Conservation (phyloP, 495 filamentous ascomycete genomes). For the Neurospora africana region DNA sequence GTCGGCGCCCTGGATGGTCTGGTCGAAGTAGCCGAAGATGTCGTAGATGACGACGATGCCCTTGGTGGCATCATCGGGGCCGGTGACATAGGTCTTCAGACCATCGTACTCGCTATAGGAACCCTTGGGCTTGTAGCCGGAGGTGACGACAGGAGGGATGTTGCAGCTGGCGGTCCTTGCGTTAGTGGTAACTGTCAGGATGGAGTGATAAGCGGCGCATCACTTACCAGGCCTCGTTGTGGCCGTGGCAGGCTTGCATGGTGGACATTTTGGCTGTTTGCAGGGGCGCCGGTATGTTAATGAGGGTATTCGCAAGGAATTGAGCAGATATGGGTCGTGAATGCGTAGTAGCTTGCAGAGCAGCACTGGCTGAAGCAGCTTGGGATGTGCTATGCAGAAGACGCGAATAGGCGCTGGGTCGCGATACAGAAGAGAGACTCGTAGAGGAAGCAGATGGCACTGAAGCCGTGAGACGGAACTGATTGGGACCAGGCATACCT, state of each 20-base stretch:
- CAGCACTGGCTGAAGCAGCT: neutral
- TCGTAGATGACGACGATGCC: slow-evolving; percentile 57
- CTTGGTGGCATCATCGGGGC: slow-evolving; percentile 44
- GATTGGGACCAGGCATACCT: slow-evolving; percentile 12
- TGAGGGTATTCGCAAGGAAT: neutral
- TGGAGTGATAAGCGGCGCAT: neutral
- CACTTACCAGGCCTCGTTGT: slow-evolving; percentile 41
- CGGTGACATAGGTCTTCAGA: slow-evolving; percentile 63
- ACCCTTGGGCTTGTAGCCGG: slow-evolving; percentile 57
- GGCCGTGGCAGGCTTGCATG: slow-evolving; percentile 40
- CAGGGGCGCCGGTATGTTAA: neutral
- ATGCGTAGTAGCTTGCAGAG: neutral
- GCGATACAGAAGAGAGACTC: neutral
- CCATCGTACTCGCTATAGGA: slow-evolving; percentile 51
- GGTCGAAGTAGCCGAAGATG: slow-evolving; percentile 63
- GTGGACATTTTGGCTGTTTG: slow-evolving; percentile 36
- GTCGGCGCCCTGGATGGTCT: slow-evolving; percentile 60
- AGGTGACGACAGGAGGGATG: slow-evolving; percentile 53
- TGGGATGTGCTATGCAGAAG: slow-evolving; percentile 3
- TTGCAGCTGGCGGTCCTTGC: slow-evolving; percentile 34
- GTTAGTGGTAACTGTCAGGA: slow-evolving; percentile 21
- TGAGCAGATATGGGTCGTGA: neutral
- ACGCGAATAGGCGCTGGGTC: slow-evolving; percentile 1
- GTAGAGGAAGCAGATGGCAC: neutral
- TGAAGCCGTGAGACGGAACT: slow-evolving; percentile 10